phyloP scores from a whole-genome alignment of 257 asterid genomes.

The Orobanche coerulescens region DNA sequence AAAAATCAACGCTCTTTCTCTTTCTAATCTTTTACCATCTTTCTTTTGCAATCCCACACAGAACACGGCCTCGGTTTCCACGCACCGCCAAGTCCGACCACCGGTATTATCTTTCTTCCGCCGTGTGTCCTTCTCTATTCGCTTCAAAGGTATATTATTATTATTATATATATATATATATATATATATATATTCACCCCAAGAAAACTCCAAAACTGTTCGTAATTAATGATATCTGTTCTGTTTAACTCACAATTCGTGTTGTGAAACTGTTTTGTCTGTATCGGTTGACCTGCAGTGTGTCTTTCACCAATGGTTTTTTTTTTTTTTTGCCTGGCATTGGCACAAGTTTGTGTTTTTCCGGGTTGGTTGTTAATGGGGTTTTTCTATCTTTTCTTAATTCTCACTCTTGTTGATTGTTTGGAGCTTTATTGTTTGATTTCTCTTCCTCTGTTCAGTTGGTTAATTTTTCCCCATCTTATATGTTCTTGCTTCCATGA shows the following conservation, averaged over 20 bases:
- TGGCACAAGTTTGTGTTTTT: conserved; percentile 29
- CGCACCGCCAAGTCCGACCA: conserved; percentile 28
- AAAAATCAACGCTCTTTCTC: conserved; percentile 26
- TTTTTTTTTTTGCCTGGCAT: conserved; percentile 28
- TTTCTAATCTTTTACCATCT: conserved; percentile 33
- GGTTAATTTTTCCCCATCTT: conserved; percentile 9
- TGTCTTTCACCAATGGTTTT: conserved; percentile 22
- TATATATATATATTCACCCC: too few species aligned
- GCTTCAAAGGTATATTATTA: conserved; percentile 23
- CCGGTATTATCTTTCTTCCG: neutral
- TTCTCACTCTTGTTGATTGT: conserved; percentile 13
- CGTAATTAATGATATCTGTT: conserved; percentile 23
- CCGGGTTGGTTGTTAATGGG: conserved; percentile 16
- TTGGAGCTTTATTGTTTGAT: conserved; percentile 19
- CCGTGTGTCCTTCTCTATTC: neutral
- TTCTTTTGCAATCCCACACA: conserved; percentile 31
- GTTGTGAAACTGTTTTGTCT: conserved; percentile 31
- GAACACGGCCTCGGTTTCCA: conserved; percentile 31
- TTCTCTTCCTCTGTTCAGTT: conserved; percentile 23
- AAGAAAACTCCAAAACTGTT: conserved; percentile 1
- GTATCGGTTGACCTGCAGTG: conserved; percentile 43
- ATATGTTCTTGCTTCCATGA: conserved; percentile 21
- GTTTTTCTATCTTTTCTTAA: conserved; percentile 5
- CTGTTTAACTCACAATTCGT: neutral
- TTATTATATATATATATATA: too few species aligned